Percentiles rank a stretch among this genome's conserved stretches.
These are phyloP conservation scores for Ogataea methanolica DNA, from an alignment of 805 yeast species.

Conservation along the genomic window DNA sequence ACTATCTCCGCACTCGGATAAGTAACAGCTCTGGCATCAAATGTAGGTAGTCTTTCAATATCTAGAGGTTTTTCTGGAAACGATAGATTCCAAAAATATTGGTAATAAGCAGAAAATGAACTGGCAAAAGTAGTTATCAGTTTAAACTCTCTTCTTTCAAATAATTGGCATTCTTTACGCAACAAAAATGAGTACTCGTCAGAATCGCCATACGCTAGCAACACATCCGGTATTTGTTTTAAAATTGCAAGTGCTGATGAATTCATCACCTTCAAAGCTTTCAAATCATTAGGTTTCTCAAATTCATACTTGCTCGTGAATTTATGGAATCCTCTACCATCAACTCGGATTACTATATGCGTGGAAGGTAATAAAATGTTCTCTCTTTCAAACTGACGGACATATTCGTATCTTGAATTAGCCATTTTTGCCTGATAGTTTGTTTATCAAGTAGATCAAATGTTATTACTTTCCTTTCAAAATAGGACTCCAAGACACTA, in stretches of 20 bases:
- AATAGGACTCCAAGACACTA: no score
- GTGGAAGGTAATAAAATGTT: slow-evolving; percentile 71
- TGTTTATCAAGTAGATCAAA: not conserved
- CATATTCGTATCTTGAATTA: slow-evolving; percentile 84
- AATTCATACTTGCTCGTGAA: slow-evolving; percentile 72
- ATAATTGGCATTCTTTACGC: slow-evolving; percentile 56
- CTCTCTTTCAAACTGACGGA: slow-evolving; percentile 73
- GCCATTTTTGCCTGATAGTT: slow-evolving; percentile 48
- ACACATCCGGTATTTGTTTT: slow-evolving; percentile 62
- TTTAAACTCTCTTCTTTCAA: slow-evolving; percentile 81
- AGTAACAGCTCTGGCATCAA: slow-evolving; percentile 85
- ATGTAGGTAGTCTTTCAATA: slow-evolving; percentile 63
- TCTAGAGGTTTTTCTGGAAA: slow-evolving; percentile 44
- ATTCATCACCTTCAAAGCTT: slow-evolving; percentile 80
- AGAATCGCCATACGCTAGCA: slow-evolving; percentile 88
- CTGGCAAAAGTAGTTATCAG: slow-evolving; percentile 79
- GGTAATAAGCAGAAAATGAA: slow-evolving; percentile 73
- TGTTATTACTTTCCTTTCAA: no score
- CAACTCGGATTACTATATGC: slow-evolving; percentile 78
- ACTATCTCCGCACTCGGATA: slow-evolving; percentile 64
- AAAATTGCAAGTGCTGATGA: slow-evolving; percentile 66
- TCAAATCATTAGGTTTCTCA: slow-evolving; percentile 79
- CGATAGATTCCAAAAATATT: slow-evolving; percentile 56
- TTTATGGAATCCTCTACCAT: slow-evolving; percentile 91
- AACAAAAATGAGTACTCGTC: slow-evolving; percentile 90